Conservation (phyloP, 805 yeast species). For the Saccharomycopsis babjevae region DNA sequence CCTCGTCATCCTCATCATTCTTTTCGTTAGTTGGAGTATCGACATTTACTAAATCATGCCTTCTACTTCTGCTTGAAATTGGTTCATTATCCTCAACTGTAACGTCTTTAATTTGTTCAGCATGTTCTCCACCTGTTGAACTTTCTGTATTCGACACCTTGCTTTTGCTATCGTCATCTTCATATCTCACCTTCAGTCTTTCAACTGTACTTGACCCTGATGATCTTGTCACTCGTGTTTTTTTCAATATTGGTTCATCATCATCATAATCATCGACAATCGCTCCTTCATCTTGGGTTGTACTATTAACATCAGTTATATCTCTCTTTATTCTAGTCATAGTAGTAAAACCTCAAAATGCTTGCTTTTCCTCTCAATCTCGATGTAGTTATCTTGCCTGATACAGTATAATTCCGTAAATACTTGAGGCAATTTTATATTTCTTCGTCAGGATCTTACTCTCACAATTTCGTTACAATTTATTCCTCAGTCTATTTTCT, state of each 20-base stretch:
- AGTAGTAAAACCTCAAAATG: too few relatives aligned
- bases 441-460: too few relatives aligned
- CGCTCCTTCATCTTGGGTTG: neutral
- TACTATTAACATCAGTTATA: neutral
- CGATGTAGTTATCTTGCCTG: too few relatives aligned
- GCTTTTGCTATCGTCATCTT: neutral
- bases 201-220: neutral
- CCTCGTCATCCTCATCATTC: conserved; percentile 19
- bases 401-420: too few relatives aligned
- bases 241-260: conserved; percentile 25
- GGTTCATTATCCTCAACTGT: neutral
- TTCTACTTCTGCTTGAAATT: neutral
- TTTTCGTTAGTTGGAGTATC: conserved; percentile 14
- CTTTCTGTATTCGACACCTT: neutral
- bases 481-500: too few relatives aligned
- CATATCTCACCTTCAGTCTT: neutral
- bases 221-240: conserved; percentile 20
- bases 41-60: neutral
- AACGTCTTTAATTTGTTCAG: neutral
- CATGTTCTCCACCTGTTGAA: neutral
- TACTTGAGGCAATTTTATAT: too few relatives aligned
- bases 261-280: conserved; percentile 12
- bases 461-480: too few relatives aligned
- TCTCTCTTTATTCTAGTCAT: conserved; percentile 7
- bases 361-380: too few relatives aligned